A percentile compares a stretch with the other conserved stretches of the same genome.
These are phyloP conservation scores for Sophora flavescens DNA, from an alignment of 306 rosid species.

Conservation along the genomic window DNA sequence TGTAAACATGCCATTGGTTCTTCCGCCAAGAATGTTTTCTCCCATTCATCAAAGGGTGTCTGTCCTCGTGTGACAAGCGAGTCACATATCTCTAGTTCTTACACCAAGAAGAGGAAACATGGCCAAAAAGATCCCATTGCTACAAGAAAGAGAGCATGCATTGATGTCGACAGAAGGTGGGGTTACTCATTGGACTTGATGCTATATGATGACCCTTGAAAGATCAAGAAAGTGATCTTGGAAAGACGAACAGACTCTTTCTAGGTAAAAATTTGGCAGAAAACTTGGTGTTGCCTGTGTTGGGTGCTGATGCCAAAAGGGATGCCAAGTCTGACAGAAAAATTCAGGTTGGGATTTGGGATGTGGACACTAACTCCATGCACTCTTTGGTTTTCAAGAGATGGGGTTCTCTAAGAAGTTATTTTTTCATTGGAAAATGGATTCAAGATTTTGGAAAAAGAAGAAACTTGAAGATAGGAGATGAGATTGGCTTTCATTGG, in stretches of 20 bases:
- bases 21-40: background rate
- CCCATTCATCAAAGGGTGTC: slow-evolving; percentile 30
- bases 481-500: slow-evolving; percentile 11
- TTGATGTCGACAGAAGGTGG: background rate
- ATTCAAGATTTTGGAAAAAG: background rate
- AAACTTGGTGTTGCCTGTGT: background rate
- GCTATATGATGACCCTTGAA: slow-evolving; percentile 40
- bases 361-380: slow-evolving; percentile 1
- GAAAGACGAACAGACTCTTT: background rate
- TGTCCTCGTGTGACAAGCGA: slow-evolving; percentile 1
- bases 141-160: slow-evolving; percentile 17
- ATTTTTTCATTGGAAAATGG: slow-evolving; percentile 13
- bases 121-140: background rate
- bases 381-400: background rate
- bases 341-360: background rate
- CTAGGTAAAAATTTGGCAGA: background rate
- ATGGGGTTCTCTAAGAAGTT: slow-evolving; percentile 7
- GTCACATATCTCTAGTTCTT: background rate
- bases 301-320: background rate
- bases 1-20: background rate
- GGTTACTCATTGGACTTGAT: background rate
- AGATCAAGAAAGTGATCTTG: slow-evolving; percentile 36
- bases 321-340: background rate
- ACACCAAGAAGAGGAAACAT: background rate
- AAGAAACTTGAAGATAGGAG: background rate